phyloP scores from a whole-genome alignment of 805 yeast genomes.

The Ogataea methanolica region DNA sequence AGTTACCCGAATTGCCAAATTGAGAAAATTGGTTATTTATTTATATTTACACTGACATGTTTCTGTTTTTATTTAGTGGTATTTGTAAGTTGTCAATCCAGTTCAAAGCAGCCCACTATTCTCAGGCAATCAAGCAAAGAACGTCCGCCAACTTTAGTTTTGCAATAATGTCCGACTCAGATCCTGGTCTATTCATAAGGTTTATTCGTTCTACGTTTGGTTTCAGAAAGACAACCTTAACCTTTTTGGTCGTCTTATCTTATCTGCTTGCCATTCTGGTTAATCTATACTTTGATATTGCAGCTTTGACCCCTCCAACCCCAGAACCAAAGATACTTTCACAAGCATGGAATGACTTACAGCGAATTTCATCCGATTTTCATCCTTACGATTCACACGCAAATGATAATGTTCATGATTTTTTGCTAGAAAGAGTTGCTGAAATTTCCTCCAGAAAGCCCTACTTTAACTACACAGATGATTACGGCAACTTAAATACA shows the following conservation, averaged over 20 bases:
- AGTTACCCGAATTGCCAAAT: too few species aligned
- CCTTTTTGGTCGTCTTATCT: constrained; percentile 49
- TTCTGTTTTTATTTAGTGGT: too few species aligned
- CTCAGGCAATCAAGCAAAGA: too few species aligned
- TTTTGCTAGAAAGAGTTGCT: constrained; percentile 42
- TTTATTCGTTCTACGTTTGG: constrained; percentile 50
- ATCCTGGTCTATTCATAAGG: constrained; percentile 18
- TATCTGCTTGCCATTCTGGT: constrained; percentile 36
- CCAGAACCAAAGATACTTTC: constrained; percentile 34
- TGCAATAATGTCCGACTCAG: constrained; percentile 2
- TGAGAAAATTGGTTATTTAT: too few species aligned
- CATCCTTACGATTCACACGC: constrained; percentile 81
- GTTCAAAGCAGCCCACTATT: too few species aligned
- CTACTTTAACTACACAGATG: constrained; percentile 36
- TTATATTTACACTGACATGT: too few species aligned
- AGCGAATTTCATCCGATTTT: constrained; percentile 55
- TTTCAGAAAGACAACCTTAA: constrained; percentile 69
- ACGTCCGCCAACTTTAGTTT: background rate
- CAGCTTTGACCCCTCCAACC: constrained; percentile 40
- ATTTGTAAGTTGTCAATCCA: too few species aligned
- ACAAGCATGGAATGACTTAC: constrained; percentile 69
- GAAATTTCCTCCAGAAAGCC: constrained; percentile 25
- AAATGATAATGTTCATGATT: constrained; percentile 73
- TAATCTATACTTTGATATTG: constrained; percentile 32
- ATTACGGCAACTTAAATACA: constrained; percentile 35